Conservation (phyloP, 768 basidiomycete species). For the Phylloporus sp. region DNA sequence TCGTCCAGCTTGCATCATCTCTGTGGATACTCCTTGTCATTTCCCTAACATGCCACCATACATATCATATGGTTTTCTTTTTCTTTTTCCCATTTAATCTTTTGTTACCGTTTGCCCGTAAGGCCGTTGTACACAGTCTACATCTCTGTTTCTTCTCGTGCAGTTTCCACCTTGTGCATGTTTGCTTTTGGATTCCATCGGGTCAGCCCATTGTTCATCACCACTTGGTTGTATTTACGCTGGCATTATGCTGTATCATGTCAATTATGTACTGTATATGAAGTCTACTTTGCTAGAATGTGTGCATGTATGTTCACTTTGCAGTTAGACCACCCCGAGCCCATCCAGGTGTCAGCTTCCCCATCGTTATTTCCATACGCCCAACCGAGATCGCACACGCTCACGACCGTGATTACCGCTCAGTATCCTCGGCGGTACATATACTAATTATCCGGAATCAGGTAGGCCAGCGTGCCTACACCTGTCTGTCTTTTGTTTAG, state of each 20-base stretch:
- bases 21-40: constrained; percentile 27
- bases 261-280: neutral
- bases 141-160: neutral
- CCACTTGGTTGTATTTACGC: neutral
- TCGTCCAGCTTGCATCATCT: constrained; percentile 28
- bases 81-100: neutral
- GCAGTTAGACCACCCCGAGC: no score
- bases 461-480: no score
- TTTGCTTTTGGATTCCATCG: neutral
- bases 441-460: no score
- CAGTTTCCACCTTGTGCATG: neutral
- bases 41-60: constrained; percentile 20
- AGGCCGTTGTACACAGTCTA: neutral
- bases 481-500: no score
- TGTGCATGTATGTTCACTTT: no score
- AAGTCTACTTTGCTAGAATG: neutral
- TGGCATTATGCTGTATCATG: neutral
- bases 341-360: neutral
- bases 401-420: constrained; percentile 67
- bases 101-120: neutral
- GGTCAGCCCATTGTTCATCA: neutral
- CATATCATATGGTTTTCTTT: constrained; percentile 24
- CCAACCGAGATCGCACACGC: constrained; percentile 63
- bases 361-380: neutral
- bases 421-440: no score